phyloP scores from a whole-genome alignment of 2,329 filamentous ascomycete genomes.

The Aspergillus fijiensis region DNA sequence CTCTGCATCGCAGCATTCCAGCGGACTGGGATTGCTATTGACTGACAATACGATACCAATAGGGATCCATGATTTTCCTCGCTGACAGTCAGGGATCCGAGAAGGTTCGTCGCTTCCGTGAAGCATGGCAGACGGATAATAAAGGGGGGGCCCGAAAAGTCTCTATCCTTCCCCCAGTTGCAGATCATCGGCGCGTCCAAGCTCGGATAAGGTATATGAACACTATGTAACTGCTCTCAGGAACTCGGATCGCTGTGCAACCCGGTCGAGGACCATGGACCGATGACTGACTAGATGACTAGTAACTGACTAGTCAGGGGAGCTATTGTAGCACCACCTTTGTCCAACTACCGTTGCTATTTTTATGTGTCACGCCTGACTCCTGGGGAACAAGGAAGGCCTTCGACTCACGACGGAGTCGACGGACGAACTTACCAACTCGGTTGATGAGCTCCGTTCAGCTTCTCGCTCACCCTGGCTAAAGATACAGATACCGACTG shows the following conservation, averaged over 20 bases:
- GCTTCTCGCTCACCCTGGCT: neutral
- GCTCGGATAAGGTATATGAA: slow-evolving; percentile 5
- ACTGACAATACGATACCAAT: neutral
- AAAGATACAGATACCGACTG: neutral
- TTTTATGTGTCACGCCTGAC: neutral
- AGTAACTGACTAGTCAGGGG: neutral
- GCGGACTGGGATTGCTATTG: neutral
- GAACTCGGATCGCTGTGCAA: slow-evolving; percentile 8
- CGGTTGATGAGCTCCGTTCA: neutral
- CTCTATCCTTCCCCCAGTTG: neutral
- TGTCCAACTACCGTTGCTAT: neutral
- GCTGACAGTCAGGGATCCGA: neutral
- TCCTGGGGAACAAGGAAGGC: neutral
- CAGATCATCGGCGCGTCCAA: slow-evolving; percentile 6
- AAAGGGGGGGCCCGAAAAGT: neutral
- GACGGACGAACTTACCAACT: neutral
- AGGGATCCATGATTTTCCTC: no score
- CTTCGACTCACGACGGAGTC: neutral
- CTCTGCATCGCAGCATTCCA: slow-evolving; percentile 10
- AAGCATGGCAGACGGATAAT: neutral
- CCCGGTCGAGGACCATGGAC: neutral
- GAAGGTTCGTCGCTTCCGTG: neutral
- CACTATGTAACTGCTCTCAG: neutral
- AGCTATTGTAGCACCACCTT: slow-evolving; percentile 2
- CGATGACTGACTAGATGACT: neutral